phyloP scores from a whole-genome alignment of 1,284 basidiomycete genomes.

The Boletus semigastroideus region DNA sequence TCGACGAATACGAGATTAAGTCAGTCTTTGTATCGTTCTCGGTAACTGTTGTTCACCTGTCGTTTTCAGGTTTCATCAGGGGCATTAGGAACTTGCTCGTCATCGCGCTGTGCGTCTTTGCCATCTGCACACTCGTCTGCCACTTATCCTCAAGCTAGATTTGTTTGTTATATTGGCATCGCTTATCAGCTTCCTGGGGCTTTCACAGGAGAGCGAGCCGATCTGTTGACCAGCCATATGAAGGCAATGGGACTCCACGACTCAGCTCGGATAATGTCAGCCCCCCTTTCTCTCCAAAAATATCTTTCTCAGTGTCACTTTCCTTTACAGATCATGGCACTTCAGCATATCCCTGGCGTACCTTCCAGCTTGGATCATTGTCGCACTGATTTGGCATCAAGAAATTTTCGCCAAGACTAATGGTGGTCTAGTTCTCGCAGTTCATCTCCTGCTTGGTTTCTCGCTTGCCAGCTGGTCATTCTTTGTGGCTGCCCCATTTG shows the following conservation, averaged over 20 bases:
- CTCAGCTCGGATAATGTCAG: constrained; percentile 63
- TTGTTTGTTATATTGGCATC: constrained; percentile 66
- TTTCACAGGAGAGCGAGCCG: constrained; percentile 61
- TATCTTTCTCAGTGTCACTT: not conserved
- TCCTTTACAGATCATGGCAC: constrained; percentile 61
- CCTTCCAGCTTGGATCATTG: constrained; percentile 66
- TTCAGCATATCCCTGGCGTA: constrained; percentile 54
- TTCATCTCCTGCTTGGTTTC: constrained; percentile 71
- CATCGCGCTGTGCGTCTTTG: constrained; percentile 50
- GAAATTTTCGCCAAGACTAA: constrained; percentile 66
- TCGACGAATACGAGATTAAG: constrained; percentile 53
- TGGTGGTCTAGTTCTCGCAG: constrained; percentile 57
- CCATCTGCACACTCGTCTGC: not conserved
- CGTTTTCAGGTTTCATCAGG: constrained; percentile 53
- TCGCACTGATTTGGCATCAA: constrained; percentile 61
- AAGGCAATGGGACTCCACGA: constrained; percentile 74
- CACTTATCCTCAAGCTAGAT: constrained; percentile 37
- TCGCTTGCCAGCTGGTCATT: constrained; percentile 70
- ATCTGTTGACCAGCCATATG: constrained; percentile 61
- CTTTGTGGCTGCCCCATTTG: constrained; percentile 67
- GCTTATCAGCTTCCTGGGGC: constrained; percentile 72
- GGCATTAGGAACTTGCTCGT: constrained; percentile 62
- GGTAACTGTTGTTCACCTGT: constrained; percentile 4
- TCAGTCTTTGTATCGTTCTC: constrained; percentile 31
- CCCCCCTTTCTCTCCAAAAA: not conserved